These are phyloP conservation scores for Pyricularia grisea DNA, from an alignment of 2,329 filamentous ascomycete species.

Conservation along the genomic window DNA sequence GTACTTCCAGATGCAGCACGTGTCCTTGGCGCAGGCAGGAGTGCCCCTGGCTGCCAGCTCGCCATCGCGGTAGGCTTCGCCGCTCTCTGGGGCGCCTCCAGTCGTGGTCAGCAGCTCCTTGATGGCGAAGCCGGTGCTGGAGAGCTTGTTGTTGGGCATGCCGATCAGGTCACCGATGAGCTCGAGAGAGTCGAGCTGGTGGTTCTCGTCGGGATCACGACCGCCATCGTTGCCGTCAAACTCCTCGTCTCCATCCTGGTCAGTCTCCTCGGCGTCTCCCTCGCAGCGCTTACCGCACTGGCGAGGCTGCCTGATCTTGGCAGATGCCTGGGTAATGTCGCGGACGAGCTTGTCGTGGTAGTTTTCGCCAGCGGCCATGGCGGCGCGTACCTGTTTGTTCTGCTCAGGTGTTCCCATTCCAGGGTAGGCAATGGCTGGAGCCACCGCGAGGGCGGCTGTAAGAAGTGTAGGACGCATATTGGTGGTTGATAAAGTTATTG, in stretches of 20 bases:
- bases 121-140: conserved; percentile 24
- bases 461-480: not conserved
- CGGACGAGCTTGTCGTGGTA: not conserved
- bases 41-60: conserved; percentile 11
- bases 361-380: not conserved
- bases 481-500: not conserved
- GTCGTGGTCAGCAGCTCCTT: conserved; percentile 22
- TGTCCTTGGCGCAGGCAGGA: conserved; percentile 14
- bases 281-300: not conserved
- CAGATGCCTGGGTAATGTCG: not conserved
- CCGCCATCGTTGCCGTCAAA: not conserved
- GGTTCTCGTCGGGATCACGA: not conserved
- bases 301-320: not conserved
- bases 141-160: conserved; percentile 20
- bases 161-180: conserved; percentile 28
- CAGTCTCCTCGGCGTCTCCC: not conserved
- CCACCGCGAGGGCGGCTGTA: not conserved
- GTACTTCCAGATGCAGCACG: conserved; percentile 29
- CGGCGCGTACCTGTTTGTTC: not conserved
- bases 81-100: conserved; percentile 14
- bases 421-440: conserved; percentile 1
- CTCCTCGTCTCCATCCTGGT: not conserved
- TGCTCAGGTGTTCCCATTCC: not conserved
- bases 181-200: conserved; percentile 1
- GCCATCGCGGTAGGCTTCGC: conserved; percentile 9